phyloP scores from a whole-genome alignment of 805 yeast species.

The Naumovozyma baii region DNA sequence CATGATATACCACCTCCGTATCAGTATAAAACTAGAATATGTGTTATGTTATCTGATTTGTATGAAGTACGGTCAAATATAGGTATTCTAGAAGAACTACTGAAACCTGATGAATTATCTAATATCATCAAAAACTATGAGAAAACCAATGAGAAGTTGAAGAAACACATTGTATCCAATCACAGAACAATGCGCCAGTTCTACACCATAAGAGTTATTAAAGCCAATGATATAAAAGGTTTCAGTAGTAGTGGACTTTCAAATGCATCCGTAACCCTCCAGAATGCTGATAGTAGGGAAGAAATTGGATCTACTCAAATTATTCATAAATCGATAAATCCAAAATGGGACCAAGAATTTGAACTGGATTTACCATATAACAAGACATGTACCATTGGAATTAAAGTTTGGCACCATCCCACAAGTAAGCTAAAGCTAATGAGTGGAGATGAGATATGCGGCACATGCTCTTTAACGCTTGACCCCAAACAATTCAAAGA shows the following conservation, averaged over 20 bases:
- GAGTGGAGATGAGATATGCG: constrained; percentile 53
- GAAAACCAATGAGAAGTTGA: constrained; percentile 22
- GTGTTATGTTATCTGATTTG: constrained; percentile 69
- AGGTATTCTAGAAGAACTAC: constrained; percentile 41
- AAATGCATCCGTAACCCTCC: constrained; percentile 53
- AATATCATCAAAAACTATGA: constrained; percentile 31
- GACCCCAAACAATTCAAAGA: constrained; percentile 55
- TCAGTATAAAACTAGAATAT: constrained; percentile 50
- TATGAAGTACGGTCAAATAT: constrained; percentile 41
- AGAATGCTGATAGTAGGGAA: constrained; percentile 44
- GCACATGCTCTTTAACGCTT: constrained; percentile 49
- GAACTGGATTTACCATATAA: constrained; percentile 40
- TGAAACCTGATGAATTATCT: constrained; percentile 52
- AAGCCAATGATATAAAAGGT: constrained; percentile 52
- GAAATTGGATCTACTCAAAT: constrained; percentile 64
- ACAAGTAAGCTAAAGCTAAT: constrained; percentile 25
- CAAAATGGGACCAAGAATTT: constrained; percentile 83
- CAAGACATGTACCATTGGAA: constrained; percentile 39
- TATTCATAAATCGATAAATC: constrained; percentile 50
- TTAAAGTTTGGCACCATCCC: constrained; percentile 64
- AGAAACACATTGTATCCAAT: constrained; percentile 9
- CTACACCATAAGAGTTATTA: constrained; percentile 52
- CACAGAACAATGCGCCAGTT: constrained; percentile 35
- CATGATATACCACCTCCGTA: constrained; percentile 40
- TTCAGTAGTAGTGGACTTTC: constrained; percentile 38